Base-by-base conservation (phyloP, 805 yeast genomes). In the Teunomyces kruisii region DNA sequence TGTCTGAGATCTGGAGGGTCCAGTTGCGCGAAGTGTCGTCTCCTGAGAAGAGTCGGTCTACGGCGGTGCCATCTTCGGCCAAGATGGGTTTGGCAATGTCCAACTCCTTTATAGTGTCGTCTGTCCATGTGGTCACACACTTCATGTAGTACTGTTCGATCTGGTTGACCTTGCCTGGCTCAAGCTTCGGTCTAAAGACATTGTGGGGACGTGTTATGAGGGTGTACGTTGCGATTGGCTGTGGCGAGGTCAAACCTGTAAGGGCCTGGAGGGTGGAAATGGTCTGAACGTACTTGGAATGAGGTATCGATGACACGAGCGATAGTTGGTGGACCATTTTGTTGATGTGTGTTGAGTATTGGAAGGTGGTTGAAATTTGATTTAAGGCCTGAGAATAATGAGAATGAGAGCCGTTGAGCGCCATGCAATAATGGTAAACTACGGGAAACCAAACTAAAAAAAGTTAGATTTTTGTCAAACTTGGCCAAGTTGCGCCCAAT, bases 1-100 rank as follows among this genome's bases (percentile, higher is more conserved):
- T 83, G 62, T 87, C 95, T 4, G 80, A 70, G 19, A 82, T 70
- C 52, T 80, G 86, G 6, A 86, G 55, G 1, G 83, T 75, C 92
- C 91, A 86, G 32, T 65, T 50, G 55, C 70, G 45, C 14, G 31
- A 17, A 27, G 54, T 53, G 24, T 51, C 56, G 27, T 52, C 51
- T 10, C 59, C 62, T 4, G 55, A 22, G 45, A 72, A 70, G 16
- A 70, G 54, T 35, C 67, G 55, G 28, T 56, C 63, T 13, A 64
- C 70, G 30, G 58, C 50, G 5, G 64, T 49, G 31, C 52, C 52
- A 14, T 52, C 49, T 16, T 50, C 46, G 7, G 42, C 48, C 12
- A 60, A 13, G 3, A 66, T 37, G 1, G 75, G 68, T 27, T 43
- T 19, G 4, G 61, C 45, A 12, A 70, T 51, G 39, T 67, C 65